A percentile compares a stretch with the other conserved stretches of the same genome.
phyloP scores from a whole-genome alignment of 1,284 basidiomycete species.

The Anthracocystis walkeri region DNA sequence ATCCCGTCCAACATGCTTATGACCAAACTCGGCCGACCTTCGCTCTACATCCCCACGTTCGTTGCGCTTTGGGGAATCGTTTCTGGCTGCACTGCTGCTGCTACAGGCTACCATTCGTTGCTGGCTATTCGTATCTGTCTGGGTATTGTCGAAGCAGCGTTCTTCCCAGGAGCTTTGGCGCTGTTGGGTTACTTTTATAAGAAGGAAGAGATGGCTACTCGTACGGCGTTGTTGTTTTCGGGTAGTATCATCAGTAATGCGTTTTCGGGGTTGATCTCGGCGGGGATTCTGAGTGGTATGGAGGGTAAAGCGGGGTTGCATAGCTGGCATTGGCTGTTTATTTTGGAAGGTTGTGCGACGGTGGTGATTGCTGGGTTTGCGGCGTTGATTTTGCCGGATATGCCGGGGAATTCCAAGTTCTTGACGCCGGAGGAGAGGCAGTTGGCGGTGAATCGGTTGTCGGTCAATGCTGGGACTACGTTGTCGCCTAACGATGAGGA shows the following conservation, averaged over 20 bases:
- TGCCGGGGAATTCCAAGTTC: constrained; percentile 54
- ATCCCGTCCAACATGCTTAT: constrained; percentile 74
- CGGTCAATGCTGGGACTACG: constrained; percentile 77
- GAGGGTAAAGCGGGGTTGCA: constrained; percentile 33
- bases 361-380: constrained; percentile 37
- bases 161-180: constrained; percentile 66
- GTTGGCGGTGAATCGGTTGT: constrained; percentile 51
- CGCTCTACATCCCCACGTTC: constrained; percentile 59
- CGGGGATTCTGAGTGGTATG: constrained; percentile 49
- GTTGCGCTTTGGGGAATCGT: constrained; percentile 59
- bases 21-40: constrained; percentile 62
- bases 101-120: constrained; percentile 62
- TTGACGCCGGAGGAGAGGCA: constrained; percentile 42
- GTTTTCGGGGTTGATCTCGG: constrained; percentile 56
- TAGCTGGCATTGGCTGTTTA: constrained; percentile 64
- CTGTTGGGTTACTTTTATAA: constrained; percentile 69
- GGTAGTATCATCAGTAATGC: constrained; percentile 61
- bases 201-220: constrained; percentile 67
- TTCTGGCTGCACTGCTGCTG: constrained; percentile 59
- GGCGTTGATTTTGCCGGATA: constrained; percentile 51
- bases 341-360: constrained; percentile 54
- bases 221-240: constrained; percentile 68
- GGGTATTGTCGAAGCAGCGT: constrained; percentile 62
- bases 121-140: constrained; percentile 67
- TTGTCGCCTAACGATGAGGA: constrained; percentile 65